Conservation (phyloP, 306 rosid species). For the Prunus persica region DNA sequence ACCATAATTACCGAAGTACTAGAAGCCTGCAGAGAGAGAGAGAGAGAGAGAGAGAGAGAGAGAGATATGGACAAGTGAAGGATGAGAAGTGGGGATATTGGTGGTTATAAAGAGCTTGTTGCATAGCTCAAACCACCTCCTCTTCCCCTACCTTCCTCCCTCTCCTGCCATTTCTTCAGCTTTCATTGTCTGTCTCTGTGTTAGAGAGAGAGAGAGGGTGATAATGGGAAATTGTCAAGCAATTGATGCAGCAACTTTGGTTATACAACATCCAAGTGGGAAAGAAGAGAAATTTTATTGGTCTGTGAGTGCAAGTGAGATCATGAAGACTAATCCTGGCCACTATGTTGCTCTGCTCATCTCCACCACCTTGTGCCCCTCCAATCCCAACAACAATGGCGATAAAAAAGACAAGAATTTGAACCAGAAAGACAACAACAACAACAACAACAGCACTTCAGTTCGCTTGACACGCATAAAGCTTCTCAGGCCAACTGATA, state of each 20-base stretch:
- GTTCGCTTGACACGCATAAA: slow-evolving; percentile 91
- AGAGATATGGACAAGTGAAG: not conserved
- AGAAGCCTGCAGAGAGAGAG: not conserved
- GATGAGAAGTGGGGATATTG: slow-evolving; percentile 8
- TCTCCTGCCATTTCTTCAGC: not conserved
- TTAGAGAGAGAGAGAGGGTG: slow-evolving; percentile 9
- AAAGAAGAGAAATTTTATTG: slow-evolving; percentile 72
- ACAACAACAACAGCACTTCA: slow-evolving; percentile 21
- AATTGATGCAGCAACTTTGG: slow-evolving; percentile 84
- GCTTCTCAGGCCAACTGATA: slow-evolving; percentile 88
- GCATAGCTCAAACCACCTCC: slow-evolving; percentile 7
- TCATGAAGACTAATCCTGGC: slow-evolving; percentile 85
- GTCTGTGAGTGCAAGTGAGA: slow-evolving; percentile 75
- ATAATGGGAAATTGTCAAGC: slow-evolving; percentile 99
- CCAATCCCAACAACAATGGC: slow-evolving; percentile 20
- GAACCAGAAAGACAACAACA: slow-evolving; percentile 24
- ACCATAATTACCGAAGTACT: not conserved
- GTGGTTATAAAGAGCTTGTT: slow-evolving; percentile 26
- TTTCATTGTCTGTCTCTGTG: not conserved
- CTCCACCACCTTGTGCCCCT: slow-evolving; percentile 73
- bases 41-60: no score
- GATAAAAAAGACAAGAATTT: slow-evolving; percentile 22
- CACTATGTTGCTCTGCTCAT: slow-evolving; percentile 96
- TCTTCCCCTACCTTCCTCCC: not conserved
- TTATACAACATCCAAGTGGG: slow-evolving; percentile 85